These are phyloP conservation scores for Pascua guehoae DNA, from an alignment of 1,284 basidiomycete species.

Conservation along the genomic window DNA sequence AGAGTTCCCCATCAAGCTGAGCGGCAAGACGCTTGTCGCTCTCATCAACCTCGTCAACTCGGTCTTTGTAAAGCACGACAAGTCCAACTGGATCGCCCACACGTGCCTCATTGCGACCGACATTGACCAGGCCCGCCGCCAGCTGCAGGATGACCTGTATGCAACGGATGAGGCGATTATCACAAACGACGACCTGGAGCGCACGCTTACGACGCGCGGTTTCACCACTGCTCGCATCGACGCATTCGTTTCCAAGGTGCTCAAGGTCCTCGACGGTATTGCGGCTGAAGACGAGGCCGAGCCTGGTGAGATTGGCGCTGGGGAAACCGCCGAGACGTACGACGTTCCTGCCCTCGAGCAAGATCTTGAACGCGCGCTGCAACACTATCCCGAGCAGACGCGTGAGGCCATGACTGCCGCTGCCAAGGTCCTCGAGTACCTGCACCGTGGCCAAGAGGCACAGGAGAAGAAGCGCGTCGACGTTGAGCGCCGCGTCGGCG, in stretches of 20 bases:
- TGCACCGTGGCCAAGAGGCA: slow-evolving; percentile 35
- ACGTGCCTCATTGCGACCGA: slow-evolving; percentile 43
- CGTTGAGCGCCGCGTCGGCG: slow-evolving; percentile 40
- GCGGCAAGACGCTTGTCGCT: slow-evolving; percentile 30
- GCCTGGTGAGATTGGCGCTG: background rate
- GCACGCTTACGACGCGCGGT: slow-evolving; percentile 23
- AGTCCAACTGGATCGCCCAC: slow-evolving; percentile 44
- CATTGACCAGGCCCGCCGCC: slow-evolving; percentile 36
- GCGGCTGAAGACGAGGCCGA: slow-evolving; percentile 37
- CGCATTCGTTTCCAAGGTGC: slow-evolving; percentile 41
- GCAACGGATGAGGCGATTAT: slow-evolving; percentile 39
- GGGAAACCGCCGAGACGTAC: slow-evolving; percentile 6
- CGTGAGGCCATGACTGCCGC: slow-evolving; percentile 36
- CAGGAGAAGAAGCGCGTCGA: slow-evolving; percentile 44
- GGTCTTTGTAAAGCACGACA: slow-evolving; percentile 36
- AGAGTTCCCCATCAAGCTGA: slow-evolving; percentile 30
- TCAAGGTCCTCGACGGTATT: slow-evolving; percentile 46
- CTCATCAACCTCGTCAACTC: slow-evolving; percentile 33
- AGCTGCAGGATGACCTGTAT: slow-evolving; percentile 39
- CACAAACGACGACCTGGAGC: slow-evolving; percentile 32
- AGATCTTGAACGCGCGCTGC: slow-evolving; percentile 26
- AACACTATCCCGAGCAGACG: slow-evolving; percentile 33
- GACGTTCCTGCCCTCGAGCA: slow-evolving; percentile 18
- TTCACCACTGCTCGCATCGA: slow-evolving; percentile 32
- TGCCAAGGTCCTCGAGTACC: slow-evolving; percentile 37